Percentiles rank a stretch among this genome's conserved stretches.
Evolutionary conservation across 2,329 filamentous ascomycete species (phyloP).

Genomic region (Pyrenophora graminea): DNA sequence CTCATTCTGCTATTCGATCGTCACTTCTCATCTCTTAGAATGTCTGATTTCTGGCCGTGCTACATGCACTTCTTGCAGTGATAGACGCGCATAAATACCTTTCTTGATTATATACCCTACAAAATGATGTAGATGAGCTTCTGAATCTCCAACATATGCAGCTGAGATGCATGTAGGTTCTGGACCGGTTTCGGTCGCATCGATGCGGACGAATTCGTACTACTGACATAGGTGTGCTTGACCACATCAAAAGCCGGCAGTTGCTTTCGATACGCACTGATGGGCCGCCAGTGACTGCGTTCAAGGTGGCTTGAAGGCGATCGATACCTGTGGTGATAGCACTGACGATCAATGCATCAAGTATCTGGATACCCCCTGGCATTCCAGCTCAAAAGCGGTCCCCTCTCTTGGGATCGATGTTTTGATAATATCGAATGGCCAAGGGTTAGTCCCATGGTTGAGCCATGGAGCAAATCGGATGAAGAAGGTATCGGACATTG

Average conservation of each 20-base stretch:
- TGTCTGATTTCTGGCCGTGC: constrained; percentile 6
- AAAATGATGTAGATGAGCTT: background rate
- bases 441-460: no score
- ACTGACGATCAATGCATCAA: no score
- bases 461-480: no score
- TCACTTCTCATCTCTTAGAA: constrained; percentile 15
- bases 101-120: background rate
- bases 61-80: background rate
- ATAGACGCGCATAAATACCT: background rate
- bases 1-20: constrained; percentile 12
- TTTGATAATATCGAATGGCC: no score
- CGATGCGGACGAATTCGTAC: background rate
- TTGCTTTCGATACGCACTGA: background rate
- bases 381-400: no score
- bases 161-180: background rate
- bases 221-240: background rate
- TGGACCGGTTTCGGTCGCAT: background rate
- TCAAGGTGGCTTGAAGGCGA: background rate
- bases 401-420: no score
- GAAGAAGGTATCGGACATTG: no score
- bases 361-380: no score
- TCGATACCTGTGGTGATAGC: background rate
- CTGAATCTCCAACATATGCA: background rate
- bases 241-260: background rate
- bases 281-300: background rate